Base-by-base conservation (phyloP, 2,329 filamentous ascomycete species). In the Nectriaceae sp. region DNA sequence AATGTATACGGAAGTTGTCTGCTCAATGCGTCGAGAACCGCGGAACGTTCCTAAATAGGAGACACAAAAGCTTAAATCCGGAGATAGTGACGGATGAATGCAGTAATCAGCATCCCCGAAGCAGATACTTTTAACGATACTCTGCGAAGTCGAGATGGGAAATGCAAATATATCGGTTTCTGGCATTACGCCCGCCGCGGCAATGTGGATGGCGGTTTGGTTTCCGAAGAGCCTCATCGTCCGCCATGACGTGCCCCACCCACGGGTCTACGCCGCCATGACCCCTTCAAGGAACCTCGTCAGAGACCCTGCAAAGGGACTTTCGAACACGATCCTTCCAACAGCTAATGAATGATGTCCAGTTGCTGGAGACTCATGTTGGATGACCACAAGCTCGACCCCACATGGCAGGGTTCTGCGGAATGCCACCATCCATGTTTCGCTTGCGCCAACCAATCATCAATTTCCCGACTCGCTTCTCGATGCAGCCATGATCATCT, bases 381-480 rank as follows among this genome's bases (percentile, higher is more conserved):
- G 33, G n/a, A 37, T 37, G 33, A n/a, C 15, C 15, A 37, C 24
- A 13, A 13, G 24, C 13, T 6, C 24, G 33, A 5, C 33, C 16
- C 33, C 33, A 36, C 33, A n/a, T n/a, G 33, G 8, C 33, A 36
- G 51, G 43, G 37, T 43, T 53, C 56, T 44, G 58, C 56, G 58
- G 58, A 61, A 61, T 58, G 50, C 37, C 19, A 39, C 47, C 51
- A 42, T 52, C 54, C 54, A 46, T 44, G 46, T 60, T n/a, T 65
- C 63, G 63, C 62, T 63, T 65, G 49, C 35, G 39, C 38, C 40
- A 37, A 5, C 61, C 63, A 65, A 65, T 65, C 50, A 65, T 47
- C 59, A 60, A 60, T 54, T 61, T 52, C 50, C 56, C 59, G 59
- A 52, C 60, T 64, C 63, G 62, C 62, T 63, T 63, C 52, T 56